A percentile compares a stretch with the other conserved stretches of the same genome.
These are phyloP conservation scores for Penicillium paxilli DNA, from an alignment of 495 filamentous ascomycete genomes.

Conservation along the genomic window DNA sequence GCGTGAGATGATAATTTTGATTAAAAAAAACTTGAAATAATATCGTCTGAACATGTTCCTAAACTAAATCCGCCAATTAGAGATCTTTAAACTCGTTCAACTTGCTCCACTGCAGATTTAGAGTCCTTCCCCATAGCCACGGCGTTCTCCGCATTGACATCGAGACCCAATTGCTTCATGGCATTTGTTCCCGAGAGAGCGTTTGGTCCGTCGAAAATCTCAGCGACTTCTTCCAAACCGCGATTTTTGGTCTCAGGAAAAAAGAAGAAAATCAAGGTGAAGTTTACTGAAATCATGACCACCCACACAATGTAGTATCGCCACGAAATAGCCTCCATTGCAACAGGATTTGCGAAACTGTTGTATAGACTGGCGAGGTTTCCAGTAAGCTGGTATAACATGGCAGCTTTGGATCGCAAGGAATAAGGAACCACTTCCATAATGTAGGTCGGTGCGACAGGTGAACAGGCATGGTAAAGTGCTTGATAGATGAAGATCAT, in stretches of 20 bases:
- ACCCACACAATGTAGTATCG: slow-evolving; percentile 65
- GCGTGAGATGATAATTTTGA: no score
- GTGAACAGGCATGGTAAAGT: slow-evolving; percentile 49
- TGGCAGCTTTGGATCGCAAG: slow-evolving; percentile 68
- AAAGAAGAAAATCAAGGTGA: slow-evolving; percentile 62
- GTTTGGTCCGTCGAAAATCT: slow-evolving; percentile 60
- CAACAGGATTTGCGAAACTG: slow-evolving; percentile 60
- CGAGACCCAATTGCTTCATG: slow-evolving; percentile 17
- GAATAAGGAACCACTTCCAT: slow-evolving; percentile 68
- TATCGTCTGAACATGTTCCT: not conserved
- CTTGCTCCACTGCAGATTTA: slow-evolving; percentile 4
- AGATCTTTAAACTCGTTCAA: slow-evolving; percentile 8
- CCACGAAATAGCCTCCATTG: slow-evolving; percentile 58
- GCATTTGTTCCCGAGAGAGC: slow-evolving; percentile 34
- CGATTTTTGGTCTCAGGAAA: slow-evolving; percentile 66
- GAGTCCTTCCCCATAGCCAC: slow-evolving; percentile 6
- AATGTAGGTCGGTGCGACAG: slow-evolving; percentile 62
- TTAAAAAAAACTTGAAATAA: no score
- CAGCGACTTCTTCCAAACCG: slow-evolving; percentile 65
- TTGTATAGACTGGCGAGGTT: slow-evolving; percentile 51
- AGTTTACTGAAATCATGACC: slow-evolving; percentile 57
- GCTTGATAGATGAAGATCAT: slow-evolving; percentile 44
- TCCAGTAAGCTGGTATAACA: slow-evolving; percentile 61
- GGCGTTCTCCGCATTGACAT: slow-evolving; percentile 11
- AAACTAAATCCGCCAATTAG: not conserved